Evolutionary conservation across 2,329 filamentous ascomycete species (phyloP).

Genomic region (Nemania serpens): DNA sequence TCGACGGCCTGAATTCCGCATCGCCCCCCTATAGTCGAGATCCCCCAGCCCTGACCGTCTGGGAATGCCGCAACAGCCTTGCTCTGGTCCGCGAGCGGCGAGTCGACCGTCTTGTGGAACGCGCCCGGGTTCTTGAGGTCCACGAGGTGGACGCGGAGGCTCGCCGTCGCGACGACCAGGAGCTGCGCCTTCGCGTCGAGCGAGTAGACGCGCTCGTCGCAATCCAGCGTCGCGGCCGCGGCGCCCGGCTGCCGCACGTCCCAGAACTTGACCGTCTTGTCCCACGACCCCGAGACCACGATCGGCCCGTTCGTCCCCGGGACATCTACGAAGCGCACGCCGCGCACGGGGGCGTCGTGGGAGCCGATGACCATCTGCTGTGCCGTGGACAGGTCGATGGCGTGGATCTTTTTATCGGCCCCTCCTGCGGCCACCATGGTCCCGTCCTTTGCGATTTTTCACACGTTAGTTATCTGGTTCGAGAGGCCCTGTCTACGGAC

Average conservation of each 20-base stretch:
- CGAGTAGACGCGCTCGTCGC: conserved; percentile 54
- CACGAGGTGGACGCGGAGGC: conserved; percentile 39
- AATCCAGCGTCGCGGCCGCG: conserved; percentile 43
- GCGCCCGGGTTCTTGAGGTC: conserved; percentile 37
- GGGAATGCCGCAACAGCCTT: conserved; percentile 35
- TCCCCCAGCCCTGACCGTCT: conserved; percentile 39
- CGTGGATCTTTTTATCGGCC: conserved; percentile 40
- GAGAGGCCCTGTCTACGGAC: too few species aligned
- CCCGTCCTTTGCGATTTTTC: conserved; percentile 41
- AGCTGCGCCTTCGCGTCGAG: conserved; percentile 41
- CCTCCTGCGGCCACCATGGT: conserved; percentile 40
- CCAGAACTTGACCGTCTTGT: conserved; percentile 62
- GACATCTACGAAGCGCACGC: conserved; percentile 42
- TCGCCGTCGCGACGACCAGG: conserved; percentile 42
- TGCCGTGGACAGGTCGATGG: conserved; percentile 39
- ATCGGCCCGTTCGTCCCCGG: conserved; percentile 33
- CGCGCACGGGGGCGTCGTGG: conserved; percentile 42
- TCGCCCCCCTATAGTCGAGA: conserved; percentile 41
- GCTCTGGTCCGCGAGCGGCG: conserved; percentile 39
- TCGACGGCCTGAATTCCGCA: conserved; percentile 32
- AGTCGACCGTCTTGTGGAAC: conserved; percentile 28
- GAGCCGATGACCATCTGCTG: conserved; percentile 36
- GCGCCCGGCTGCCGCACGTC: conserved; percentile 55
- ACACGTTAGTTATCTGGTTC: neutral
- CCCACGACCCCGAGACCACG: conserved; percentile 53